phyloP scores from a whole-genome alignment of 2,329 filamentous ascomycete species.

The Plectosphaerella plurivora region DNA sequence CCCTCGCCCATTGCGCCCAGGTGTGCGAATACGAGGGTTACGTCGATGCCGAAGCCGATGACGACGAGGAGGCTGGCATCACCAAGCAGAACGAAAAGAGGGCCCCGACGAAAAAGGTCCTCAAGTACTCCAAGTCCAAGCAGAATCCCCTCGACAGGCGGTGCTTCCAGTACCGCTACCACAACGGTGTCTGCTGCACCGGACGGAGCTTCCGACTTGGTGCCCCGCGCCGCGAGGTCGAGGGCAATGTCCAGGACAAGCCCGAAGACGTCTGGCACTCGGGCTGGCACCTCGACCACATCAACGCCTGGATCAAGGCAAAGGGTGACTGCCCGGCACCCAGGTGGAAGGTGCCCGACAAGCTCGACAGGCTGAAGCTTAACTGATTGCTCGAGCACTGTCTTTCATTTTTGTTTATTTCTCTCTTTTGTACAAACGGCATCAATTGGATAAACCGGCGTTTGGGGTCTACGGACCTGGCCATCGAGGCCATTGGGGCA shows the following conservation, averaged over 20 bases:
- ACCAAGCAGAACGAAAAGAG: constrained; percentile 14
- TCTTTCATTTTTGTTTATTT: neutral
- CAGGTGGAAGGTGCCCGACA: constrained; percentile 32
- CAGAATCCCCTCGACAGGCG: constrained; percentile 18
- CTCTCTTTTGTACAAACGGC: neutral
- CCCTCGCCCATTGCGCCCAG: constrained; percentile 39
- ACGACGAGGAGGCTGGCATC: constrained; percentile 20
- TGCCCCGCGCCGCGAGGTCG: constrained; percentile 25
- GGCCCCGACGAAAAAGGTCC: neutral
- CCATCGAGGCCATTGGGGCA: no score
- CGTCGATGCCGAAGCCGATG: constrained; percentile 27
- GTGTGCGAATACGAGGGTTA: constrained; percentile 41
- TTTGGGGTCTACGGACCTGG: no score
- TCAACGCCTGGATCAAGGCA: constrained; percentile 40
- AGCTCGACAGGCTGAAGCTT: neutral
- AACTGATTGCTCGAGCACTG: neutral
- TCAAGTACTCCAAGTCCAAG: constrained; percentile 21
- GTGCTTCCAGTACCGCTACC: constrained; percentile 44
- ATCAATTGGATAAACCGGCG: no score
- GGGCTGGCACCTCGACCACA: constrained; percentile 42
- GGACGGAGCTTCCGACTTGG: constrained; percentile 39
- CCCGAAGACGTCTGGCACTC: constrained; percentile 30
- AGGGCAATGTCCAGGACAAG: constrained; percentile 4
- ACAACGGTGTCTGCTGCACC: constrained; percentile 38
- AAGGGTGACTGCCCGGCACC: constrained; percentile 35